A percentile compares a stretch with the other conserved stretches of the same genome.
Evolutionary conservation across 768 basidiomycete species (phyloP).

Genomic region (Gautieria morchelliformis): DNA sequence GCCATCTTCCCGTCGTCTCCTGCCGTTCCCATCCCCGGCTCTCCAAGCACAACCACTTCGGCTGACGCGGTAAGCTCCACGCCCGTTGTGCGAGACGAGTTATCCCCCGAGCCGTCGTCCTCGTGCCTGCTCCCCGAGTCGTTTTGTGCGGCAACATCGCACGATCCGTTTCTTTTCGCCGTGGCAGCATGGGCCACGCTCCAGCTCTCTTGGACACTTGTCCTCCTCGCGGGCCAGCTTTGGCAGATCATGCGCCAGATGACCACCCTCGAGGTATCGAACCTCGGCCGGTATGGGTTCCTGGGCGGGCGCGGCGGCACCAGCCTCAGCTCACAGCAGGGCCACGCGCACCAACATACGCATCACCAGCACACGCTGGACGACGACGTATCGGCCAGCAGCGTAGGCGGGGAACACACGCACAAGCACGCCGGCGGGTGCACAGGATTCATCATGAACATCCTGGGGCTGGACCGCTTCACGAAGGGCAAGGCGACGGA

Average conservation of each 20-base stretch:
- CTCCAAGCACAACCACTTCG: background rate
- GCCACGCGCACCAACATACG: slow-evolving; percentile 40
- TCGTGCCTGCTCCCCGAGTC: slow-evolving; percentile 60
- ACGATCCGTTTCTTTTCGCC: slow-evolving; percentile 77
- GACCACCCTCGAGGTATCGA: slow-evolving; percentile 93
- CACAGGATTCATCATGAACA: slow-evolving; percentile 72
- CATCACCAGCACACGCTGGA: slow-evolving; percentile 28
- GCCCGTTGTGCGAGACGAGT: slow-evolving; percentile 7
- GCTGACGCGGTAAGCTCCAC: background rate
- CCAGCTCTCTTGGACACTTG: slow-evolving; percentile 89
- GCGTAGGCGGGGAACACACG: slow-evolving; percentile 34
- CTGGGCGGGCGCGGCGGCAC: slow-evolving; percentile 88
- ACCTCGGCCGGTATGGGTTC: slow-evolving; percentile 90
- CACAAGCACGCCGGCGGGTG: slow-evolving; percentile 28
- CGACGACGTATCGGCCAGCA: slow-evolving; percentile 19
- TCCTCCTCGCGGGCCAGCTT: slow-evolving; percentile 77
- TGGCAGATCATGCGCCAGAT: slow-evolving; percentile 93
- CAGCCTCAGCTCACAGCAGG: slow-evolving; percentile 63
- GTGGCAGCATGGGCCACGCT: slow-evolving; percentile 81
- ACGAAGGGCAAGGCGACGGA: slow-evolving; percentile 84
- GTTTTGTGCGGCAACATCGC: slow-evolving; percentile 60
- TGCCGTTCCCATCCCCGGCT: slow-evolving; percentile 8
- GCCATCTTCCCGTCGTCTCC: slow-evolving; percentile 28
- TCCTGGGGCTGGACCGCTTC: slow-evolving; percentile 91
- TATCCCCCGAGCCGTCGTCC: slow-evolving; percentile 31